These are phyloP conservation scores for Thymus quinquecostatus DNA, from an alignment of 257 asterid genomes.

Conservation along the genomic window DNA sequence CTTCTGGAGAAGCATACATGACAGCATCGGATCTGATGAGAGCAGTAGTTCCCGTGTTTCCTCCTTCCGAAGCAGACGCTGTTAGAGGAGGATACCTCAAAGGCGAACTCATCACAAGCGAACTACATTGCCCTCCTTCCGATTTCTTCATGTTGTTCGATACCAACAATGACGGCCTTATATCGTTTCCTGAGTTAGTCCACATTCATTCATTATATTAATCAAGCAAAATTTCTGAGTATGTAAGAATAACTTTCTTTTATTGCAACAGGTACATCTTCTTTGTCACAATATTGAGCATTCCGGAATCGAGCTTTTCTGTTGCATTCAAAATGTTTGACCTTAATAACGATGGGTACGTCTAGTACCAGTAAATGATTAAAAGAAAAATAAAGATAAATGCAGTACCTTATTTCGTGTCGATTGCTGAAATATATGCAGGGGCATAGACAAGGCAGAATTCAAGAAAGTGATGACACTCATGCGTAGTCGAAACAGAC, in stretches of 20 bases:
- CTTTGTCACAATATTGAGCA: constrained; percentile 81
- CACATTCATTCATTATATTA: constrained; percentile 10
- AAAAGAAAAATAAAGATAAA: neutral
- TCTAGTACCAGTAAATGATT: neutral
- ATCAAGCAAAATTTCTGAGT: neutral
- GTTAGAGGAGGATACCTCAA: constrained; percentile 75
- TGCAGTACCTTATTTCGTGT: neutral
- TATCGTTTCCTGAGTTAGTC: constrained; percentile 86
- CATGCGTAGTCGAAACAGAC: constrained; percentile 80
- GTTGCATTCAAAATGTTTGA: constrained; percentile 91
- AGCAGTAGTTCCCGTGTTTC: constrained; percentile 90
- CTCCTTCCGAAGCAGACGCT: constrained; percentile 71
- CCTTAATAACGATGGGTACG: constrained; percentile 76
- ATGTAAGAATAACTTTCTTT: neutral
- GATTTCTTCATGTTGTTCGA: constrained; percentile 86
- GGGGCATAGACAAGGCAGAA: constrained; percentile 79
- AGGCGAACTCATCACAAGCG: constrained; percentile 56
- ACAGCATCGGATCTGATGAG: constrained; percentile 88
- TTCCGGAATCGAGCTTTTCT: constrained; percentile 87
- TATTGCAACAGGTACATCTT: constrained; percentile 68
- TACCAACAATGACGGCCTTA: constrained; percentile 80
- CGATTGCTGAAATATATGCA: constrained; percentile 31
- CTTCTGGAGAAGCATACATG: constrained; percentile 76
- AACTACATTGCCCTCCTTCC: constrained; percentile 76
- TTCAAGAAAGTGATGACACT: constrained; percentile 89